Percentiles rank a stretch among this genome's conserved stretches.
Conservation (phyloP, 805 yeast genomes). For the Ogataea kodamae region DNA sequence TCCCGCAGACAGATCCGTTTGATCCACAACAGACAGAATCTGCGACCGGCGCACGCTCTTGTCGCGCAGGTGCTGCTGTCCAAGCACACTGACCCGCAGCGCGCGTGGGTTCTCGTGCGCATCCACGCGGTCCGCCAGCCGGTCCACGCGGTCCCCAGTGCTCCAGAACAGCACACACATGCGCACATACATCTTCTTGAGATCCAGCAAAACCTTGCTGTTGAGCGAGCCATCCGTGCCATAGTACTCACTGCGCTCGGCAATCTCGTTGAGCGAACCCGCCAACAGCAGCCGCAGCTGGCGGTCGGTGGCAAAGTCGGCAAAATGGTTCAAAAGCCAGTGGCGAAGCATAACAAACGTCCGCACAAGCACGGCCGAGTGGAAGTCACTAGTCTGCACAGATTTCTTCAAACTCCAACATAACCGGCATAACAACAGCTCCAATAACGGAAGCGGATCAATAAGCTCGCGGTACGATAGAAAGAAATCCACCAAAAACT, state of each 20-base stretch:
- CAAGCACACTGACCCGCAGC: slow-evolving; percentile 36
- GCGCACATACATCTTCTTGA: slow-evolving; percentile 33
- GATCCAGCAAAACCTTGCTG: slow-evolving; percentile 30
- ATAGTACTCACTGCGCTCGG: slow-evolving; percentile 24
- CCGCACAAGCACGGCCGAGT: slow-evolving; percentile 65
- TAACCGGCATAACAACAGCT: slow-evolving; percentile 59
- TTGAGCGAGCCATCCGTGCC: slow-evolving; percentile 18
- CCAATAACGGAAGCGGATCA: slow-evolving; percentile 53
- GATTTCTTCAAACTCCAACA: slow-evolving; percentile 52
- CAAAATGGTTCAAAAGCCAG: slow-evolving; percentile 88
- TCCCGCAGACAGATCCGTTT: slow-evolving; percentile 12
- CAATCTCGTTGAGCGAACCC: slow-evolving; percentile 39
- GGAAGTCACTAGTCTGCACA: slow-evolving; percentile 1
- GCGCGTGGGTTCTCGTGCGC: slow-evolving; percentile 28
- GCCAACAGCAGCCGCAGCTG: slow-evolving; percentile 46
- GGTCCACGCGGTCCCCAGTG: slow-evolving; percentile 20
- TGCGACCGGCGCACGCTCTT: slow-evolving; percentile 41
- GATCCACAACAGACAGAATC: slow-evolving; percentile 34
- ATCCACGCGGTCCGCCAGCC: slow-evolving; percentile 22
- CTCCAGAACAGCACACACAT: slow-evolving; percentile 34
- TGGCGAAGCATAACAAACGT: slow-evolving; percentile 85
- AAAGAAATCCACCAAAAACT: slow-evolving; percentile 79
- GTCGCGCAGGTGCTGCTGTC: slow-evolving; percentile 36
- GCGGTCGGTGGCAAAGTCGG: slow-evolving; percentile 65
- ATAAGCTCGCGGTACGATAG: slow-evolving; percentile 75